Evolutionary conservation across 495 filamentous ascomycete genomes (phyloP).

Genomic region (Tetracladium marchalianum): DNA sequence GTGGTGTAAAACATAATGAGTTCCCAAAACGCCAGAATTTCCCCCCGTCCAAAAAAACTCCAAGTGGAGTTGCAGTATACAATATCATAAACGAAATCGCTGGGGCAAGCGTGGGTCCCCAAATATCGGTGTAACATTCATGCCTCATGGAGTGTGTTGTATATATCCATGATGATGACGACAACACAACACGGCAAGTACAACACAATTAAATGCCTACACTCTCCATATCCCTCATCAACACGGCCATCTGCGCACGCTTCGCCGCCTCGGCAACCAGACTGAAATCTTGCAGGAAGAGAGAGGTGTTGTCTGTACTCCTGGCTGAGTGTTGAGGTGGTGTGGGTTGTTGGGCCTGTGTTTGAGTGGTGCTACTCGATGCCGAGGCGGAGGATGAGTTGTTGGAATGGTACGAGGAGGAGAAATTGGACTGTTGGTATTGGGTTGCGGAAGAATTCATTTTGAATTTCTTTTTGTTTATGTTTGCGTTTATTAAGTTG

Average conservation of each 20-base stretch:
- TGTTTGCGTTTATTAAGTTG: conserved; percentile 13
- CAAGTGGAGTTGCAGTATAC: too few relatives aligned
- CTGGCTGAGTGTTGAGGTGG: background rate
- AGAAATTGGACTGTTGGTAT: conserved; percentile 11
- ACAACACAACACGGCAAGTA: too few relatives aligned
- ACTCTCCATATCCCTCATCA: conserved; percentile 76
- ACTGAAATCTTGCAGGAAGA: conserved; percentile 69
- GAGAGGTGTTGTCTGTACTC: conserved; percentile 40
- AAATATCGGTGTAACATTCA: too few relatives aligned
- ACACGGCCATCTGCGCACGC: conserved; percentile 75
- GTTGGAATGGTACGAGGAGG: background rate
- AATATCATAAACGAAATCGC: too few relatives aligned
- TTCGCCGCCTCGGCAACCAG: conserved; percentile 93
- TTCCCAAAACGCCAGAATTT: too few relatives aligned
- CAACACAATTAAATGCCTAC: conserved; percentile 35
- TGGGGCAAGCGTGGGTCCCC: too few relatives aligned
- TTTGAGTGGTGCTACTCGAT: conserved; percentile 1
- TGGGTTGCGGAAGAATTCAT: too few relatives aligned
- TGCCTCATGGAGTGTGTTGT: too few relatives aligned
- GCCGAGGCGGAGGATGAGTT: conserved; percentile 2
- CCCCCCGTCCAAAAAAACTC: too few relatives aligned
- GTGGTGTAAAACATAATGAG: too few relatives aligned
- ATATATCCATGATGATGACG: background rate
- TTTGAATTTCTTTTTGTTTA: too few relatives aligned
- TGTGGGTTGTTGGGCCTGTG: background rate